Conservation (phyloP, 1,284 basidiomycete genomes). For the Leccinum laetum region DNA sequence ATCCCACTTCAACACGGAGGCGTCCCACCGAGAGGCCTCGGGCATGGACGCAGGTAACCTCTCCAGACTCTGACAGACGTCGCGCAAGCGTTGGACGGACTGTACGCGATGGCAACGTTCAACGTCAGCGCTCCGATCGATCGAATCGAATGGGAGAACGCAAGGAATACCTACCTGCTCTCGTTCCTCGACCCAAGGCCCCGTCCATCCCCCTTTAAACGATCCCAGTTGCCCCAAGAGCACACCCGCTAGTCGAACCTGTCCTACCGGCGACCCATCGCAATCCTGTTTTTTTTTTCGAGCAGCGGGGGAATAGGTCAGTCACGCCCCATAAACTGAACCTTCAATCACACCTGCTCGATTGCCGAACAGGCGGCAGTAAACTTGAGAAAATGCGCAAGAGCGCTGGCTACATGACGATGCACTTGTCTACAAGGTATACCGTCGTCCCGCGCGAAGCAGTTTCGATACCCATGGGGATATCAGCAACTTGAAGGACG, state of each 20-base stretch:
- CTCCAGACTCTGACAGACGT: slow-evolving; percentile 31
- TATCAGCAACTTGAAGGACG: too few species aligned
- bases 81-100: slow-evolving; percentile 29
- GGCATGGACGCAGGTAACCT: slow-evolving; percentile 30
- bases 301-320: neutral
- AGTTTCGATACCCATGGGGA: too few species aligned
- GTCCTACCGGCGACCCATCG: slow-evolving; percentile 28
- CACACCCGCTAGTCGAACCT: slow-evolving; percentile 40
- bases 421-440: too few species aligned
- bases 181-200: slow-evolving; percentile 39
- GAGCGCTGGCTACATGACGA: too few species aligned
- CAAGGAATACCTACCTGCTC: slow-evolving; percentile 18
- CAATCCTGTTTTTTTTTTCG: neutral
- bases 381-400: slow-evolving; percentile 43
- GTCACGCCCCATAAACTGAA: neutral
- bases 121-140: neutral
- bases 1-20: slow-evolving; percentile 40
- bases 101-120: slow-evolving; percentile 13
- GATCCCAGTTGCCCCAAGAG: slow-evolving; percentile 36
- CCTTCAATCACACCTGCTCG: slow-evolving; percentile 30
- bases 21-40: slow-evolving; percentile 31
- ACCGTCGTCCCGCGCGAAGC: too few species aligned
- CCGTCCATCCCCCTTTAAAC: slow-evolving; percentile 36
- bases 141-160: neutral
- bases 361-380: slow-evolving; percentile 36